Base-by-base conservation (phyloP, 2,329 filamentous ascomycete species). In the Colletotrichum melonis region DNA sequence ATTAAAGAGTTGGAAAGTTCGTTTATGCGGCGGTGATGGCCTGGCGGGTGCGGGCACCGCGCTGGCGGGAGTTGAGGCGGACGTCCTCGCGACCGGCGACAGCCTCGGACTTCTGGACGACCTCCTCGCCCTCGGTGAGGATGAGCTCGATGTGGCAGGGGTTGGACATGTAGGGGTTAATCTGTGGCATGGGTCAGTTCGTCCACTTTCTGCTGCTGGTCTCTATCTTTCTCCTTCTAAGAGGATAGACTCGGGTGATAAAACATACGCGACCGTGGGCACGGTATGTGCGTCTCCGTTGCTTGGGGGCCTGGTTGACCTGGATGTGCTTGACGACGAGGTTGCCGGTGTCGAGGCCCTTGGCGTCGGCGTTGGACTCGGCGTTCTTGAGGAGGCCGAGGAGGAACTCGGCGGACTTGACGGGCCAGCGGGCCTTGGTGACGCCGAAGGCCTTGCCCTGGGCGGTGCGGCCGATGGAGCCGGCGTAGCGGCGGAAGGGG, bases 161-260 rank as follows among this genome's bases (percentile, higher is more conserved):
- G 93, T 97, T 97, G 81, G 95, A 98, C 97, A 99, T 98, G 92
- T 98, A 99, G 77, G 97, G 97, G 93, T 99, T 99, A 91, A 99
- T 99, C 95, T 98, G 75, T 55, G 67, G 55, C 32, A 14, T n/a
- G 59, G 67, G 75, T 84, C 78, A 85, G 79, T 63, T 42, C 30
- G 16, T 22, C 42, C 4, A 49, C 38, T 3, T 19, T 16, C 16
- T 16, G 14, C 7, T 49, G 19, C 42, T 49, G 19, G 8, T n/a
- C 42, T 42, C 16, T 42, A 12, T 35, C 32, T 3, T 19, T 42
- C 7, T 49, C 42, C 4, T 19, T 19, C 19, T 3, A 3, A 49
- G 3, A 6, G 19, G 16, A 42, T 7, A n/a, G 32, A 4, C 8
- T 22, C 11, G 24, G 2, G 26, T 26, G 24, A 9, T 46, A 1